These are phyloP conservation scores for Trypanosoma caninum DNA, from an alignment of 208 protist species.

Conservation along the genomic window DNA sequence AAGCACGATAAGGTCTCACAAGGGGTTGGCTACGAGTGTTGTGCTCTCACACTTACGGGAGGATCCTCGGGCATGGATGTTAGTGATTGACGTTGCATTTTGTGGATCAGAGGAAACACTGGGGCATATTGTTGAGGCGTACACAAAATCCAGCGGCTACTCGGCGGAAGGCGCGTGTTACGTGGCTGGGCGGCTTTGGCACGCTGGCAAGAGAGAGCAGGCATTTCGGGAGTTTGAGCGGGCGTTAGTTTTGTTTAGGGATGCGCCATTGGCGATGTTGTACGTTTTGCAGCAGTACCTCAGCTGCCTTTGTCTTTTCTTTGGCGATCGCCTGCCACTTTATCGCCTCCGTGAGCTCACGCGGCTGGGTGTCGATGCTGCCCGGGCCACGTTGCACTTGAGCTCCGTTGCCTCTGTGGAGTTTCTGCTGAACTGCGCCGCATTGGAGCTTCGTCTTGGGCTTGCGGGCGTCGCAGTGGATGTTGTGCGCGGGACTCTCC, in stretches of 20 bases:
- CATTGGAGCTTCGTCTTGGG: slow-evolving; percentile 51
- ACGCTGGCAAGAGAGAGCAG: slow-evolving; percentile 17
- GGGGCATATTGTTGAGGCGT: slow-evolving; percentile 23
- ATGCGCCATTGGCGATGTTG: slow-evolving; percentile 30
- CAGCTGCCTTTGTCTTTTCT: slow-evolving; percentile 41
- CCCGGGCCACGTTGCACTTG: slow-evolving; percentile 24
- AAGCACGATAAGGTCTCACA: slow-evolving; percentile 11
- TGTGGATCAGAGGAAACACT: slow-evolving; percentile 14
- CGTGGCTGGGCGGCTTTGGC: slow-evolving; percentile 38
- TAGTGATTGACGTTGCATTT: slow-evolving; percentile 35
- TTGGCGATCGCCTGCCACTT: slow-evolving; percentile 35
- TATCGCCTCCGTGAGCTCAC: slow-evolving; percentile 68
- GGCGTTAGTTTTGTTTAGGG: slow-evolving; percentile 29
- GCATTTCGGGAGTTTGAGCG: slow-evolving; percentile 46
- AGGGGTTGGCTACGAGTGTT: slow-evolving; percentile 13
- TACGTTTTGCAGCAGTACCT: slow-evolving; percentile 68
- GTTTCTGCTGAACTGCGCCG: slow-evolving; percentile 52
- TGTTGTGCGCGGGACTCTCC: slow-evolving; percentile 30
- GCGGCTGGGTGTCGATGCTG: slow-evolving; percentile 38
- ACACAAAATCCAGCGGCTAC: slow-evolving; percentile 31
- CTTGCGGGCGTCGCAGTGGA: slow-evolving; percentile 50
- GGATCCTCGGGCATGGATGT: slow-evolving; percentile 36
- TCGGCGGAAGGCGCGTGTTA: slow-evolving; percentile 59
- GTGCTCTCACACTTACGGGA: slow-evolving; percentile 26
- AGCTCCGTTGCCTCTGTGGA: slow-evolving; percentile 39